These are phyloP conservation scores for Microcyclospora pomicola DNA, from an alignment of 2,329 filamentous ascomycete species.

Conservation along the genomic window DNA sequence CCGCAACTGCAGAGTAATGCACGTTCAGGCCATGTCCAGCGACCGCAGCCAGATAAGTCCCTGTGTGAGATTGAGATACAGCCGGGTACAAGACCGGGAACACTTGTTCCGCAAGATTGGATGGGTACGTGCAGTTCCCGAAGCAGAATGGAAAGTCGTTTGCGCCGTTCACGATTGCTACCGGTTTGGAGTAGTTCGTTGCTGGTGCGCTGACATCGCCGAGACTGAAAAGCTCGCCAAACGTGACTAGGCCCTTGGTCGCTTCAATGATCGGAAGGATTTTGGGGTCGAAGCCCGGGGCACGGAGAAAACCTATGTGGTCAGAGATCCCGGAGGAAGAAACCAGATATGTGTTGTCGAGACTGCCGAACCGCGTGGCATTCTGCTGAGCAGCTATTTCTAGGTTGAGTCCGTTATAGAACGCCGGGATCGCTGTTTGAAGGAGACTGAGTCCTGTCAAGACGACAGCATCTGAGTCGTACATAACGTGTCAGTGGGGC, in stretches of 20 bases:
- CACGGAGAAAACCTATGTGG: constrained; percentile 21
- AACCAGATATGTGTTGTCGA: constrained; percentile 19
- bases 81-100: constrained; percentile 12
- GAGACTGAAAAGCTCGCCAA: constrained; percentile 20
- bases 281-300: constrained; percentile 17
- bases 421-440: constrained; percentile 10
- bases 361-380: constrained; percentile 17
- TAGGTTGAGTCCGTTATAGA: constrained; percentile 16
- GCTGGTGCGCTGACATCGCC: constrained; percentile 7
- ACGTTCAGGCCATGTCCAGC: constrained; percentile 21
- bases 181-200: constrained; percentile 13
- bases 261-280: constrained; percentile 16
- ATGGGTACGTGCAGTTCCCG: constrained; percentile 19
- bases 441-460: constrained; percentile 25
- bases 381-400: constrained; percentile 17
- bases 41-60: constrained; percentile 12
- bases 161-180: constrained; percentile 19
- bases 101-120: constrained; percentile 11
- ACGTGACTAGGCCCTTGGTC: constrained; percentile 17
- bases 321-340: constrained; percentile 10
- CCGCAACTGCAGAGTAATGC: constrained; percentile 18
- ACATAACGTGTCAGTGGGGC: neutral
- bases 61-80: constrained; percentile 7
- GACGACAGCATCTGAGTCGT: constrained; percentile 20
- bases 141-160: constrained; percentile 20